Percentiles rank a stretch among this genome's conserved stretches.
Evolutionary conservation across 768 basidiomycete genomes (phyloP).

Genomic region (Lentinula detonsa): DNA sequence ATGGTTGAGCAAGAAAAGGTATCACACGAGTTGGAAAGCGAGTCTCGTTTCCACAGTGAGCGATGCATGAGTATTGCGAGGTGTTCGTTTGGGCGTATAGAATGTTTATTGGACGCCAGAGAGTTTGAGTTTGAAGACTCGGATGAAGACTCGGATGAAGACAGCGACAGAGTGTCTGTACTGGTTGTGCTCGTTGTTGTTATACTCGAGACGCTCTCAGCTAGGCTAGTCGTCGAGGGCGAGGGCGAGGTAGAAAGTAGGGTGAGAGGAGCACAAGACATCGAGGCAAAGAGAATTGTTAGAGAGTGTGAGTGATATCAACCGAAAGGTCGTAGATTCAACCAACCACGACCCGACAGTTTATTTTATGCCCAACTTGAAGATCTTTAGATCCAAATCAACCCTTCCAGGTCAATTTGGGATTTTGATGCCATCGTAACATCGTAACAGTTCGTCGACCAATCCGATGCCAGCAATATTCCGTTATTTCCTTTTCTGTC

Average conservation of each 20-base stretch:
- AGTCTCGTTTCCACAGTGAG: conserved; percentile 56
- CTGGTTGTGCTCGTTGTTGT: background rate
- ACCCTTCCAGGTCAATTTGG: background rate
- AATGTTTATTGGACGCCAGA: background rate
- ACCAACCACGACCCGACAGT: background rate
- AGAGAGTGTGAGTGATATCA: background rate
- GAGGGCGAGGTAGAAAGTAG: background rate
- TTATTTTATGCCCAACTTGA: background rate
- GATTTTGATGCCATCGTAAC: background rate
- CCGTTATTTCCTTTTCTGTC: background rate
- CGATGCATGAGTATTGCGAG: conserved; percentile 70
- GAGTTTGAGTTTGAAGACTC: background rate
- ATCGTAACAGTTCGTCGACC: background rate
- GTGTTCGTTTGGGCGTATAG: conserved; percentile 53
- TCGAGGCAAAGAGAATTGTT: background rate
- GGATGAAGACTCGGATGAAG: background rate
- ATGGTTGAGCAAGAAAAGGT: background rate
- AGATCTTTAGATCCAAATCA: background rate
- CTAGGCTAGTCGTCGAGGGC: background rate
- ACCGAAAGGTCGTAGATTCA: background rate
- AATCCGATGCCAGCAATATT: background rate
- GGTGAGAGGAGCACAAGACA: background rate
- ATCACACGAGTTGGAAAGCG: background rate
- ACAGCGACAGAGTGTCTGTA: background rate
- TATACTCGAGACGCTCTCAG: background rate